phyloP scores from a whole-genome alignment of 1,284 basidiomycete genomes.

The Coriolopsis trogii region DNA sequence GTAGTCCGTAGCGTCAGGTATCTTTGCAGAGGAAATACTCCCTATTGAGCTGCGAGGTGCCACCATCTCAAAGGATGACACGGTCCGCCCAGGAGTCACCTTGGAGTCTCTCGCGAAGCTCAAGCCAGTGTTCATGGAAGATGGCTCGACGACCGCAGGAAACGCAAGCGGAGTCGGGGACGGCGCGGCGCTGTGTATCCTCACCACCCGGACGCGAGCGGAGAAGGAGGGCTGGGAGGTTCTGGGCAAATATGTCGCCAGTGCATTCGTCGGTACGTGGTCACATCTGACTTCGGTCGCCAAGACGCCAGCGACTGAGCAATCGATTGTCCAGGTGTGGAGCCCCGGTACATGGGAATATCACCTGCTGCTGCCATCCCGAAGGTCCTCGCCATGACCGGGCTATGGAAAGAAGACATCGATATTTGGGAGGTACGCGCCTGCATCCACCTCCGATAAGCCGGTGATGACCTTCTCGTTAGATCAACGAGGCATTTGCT shows the following conservation, averaged over 20 bases:
- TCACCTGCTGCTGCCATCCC: slow-evolving; percentile 86
- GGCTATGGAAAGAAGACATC: slow-evolving; percentile 81
- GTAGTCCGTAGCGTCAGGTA: slow-evolving; percentile 63
- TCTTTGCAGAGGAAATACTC: slow-evolving; percentile 81
- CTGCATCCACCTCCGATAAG: too few species aligned
- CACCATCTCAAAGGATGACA: slow-evolving; percentile 73
- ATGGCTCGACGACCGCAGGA: slow-evolving; percentile 85
- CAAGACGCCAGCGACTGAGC: too few species aligned
- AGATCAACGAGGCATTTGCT: slow-evolving; percentile 87
- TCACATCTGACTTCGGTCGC: slow-evolving; percentile 6
- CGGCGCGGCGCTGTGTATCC: slow-evolving; percentile 89
- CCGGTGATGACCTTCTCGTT: too few species aligned
- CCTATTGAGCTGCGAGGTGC: slow-evolving; percentile 68
- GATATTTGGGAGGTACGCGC: slow-evolving; percentile 87
- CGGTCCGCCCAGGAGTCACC: slow-evolving; percentile 80
- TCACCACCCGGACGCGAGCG: slow-evolving; percentile 85
- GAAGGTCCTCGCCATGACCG: slow-evolving; percentile 72
- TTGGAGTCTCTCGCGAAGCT: slow-evolving; percentile 65
- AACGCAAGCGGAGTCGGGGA: slow-evolving; percentile 96
- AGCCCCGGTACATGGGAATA: slow-evolving; percentile 87
- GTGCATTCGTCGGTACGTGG: slow-evolving; percentile 74
- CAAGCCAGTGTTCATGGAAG: slow-evolving; percentile 78
- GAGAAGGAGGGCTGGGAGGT: slow-evolving; percentile 86
- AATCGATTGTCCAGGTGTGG: slow-evolving; percentile 57
- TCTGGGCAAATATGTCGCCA: slow-evolving; percentile 87